Evolutionary conservation across 768 basidiomycete genomes (phyloP).

Genomic region (Boletus subcaerulescens): DNA sequence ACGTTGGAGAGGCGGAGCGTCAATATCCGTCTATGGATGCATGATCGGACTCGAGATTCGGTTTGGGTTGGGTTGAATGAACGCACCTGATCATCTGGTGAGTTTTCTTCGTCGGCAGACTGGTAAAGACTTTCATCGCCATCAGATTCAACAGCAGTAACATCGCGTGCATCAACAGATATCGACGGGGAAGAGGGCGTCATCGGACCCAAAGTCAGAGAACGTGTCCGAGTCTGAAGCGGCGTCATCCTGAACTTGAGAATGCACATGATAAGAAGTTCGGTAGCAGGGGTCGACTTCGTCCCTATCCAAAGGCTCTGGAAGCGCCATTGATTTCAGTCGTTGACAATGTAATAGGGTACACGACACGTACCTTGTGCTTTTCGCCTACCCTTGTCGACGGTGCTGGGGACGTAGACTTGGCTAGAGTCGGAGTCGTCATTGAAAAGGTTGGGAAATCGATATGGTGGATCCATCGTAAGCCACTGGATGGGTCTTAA

Average conservation of each 20-base stretch:
- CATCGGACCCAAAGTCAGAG: not conserved
- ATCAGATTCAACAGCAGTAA: not conserved
- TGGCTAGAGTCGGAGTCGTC: not conserved
- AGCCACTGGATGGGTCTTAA: slow-evolving; percentile 1
- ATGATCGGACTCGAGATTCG: not conserved
- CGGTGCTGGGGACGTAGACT: slow-evolving; percentile 1
- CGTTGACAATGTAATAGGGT: no score
- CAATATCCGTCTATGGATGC: slow-evolving; percentile 18
- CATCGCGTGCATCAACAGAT: not conserved
- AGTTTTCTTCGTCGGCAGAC: slow-evolving; percentile 10
- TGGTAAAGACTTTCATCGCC: slow-evolving; percentile 14
- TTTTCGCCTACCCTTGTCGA: slow-evolving; percentile 22
- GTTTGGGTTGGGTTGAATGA: not conserved
- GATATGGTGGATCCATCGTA: slow-evolving; percentile 8
- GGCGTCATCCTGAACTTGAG: not conserved
- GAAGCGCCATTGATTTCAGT: not conserved
- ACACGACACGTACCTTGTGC: slow-evolving; percentile 10
- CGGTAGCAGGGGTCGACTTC: not conserved
- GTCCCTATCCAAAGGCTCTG: slow-evolving; percentile 8
- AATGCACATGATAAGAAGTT: not conserved
- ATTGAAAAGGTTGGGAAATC: slow-evolving; percentile 12
- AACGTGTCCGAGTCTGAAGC: slow-evolving; percentile 7
- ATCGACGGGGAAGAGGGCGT: slow-evolving; percentile 1
- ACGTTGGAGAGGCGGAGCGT: not conserved
- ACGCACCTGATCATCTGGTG: slow-evolving; percentile 10